Evolutionary conservation across 1,284 basidiomycete genomes (phyloP).

Genomic region (Moniliophthora roreri): DNA sequence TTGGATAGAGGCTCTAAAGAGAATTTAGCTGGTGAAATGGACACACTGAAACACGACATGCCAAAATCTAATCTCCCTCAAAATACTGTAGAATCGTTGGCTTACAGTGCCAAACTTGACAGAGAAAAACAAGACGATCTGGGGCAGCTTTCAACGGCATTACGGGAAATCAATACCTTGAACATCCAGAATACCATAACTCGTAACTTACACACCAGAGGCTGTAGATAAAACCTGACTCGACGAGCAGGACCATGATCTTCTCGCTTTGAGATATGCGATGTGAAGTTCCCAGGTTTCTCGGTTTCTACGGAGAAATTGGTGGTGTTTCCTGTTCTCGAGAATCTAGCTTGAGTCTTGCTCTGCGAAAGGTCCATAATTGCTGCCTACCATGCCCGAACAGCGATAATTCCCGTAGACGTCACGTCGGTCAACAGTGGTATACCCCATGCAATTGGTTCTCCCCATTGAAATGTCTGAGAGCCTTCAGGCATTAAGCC

Average conservation of each 20-base stretch:
- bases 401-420: slow-evolving; percentile 7
- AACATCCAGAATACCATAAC: too few species aligned
- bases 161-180: background rate
- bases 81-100: background rate
- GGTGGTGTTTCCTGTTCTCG: background rate
- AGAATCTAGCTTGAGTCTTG: too few species aligned
- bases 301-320: background rate
- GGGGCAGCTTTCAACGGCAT: background rate
- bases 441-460: slow-evolving; percentile 10
- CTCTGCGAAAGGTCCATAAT: background rate
- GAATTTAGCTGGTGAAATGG: too few species aligned
- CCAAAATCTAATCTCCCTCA: slow-evolving; percentile 11
- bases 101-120: background rate
- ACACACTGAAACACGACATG: too few species aligned
- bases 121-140: slow-evolving; percentile 8
- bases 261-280: slow-evolving; percentile 2
- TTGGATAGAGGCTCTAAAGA: slow-evolving; percentile 8
- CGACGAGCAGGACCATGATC: slow-evolving; percentile 6
- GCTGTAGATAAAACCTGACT: slow-evolving; percentile 13
- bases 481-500: slow-evolving; percentile 5
- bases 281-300: background rate
- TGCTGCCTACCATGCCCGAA: slow-evolving; percentile 11
- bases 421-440: slow-evolving; percentile 6
- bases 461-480: slow-evolving; percentile 7
- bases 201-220: too few species aligned